phyloP scores from a whole-genome alignment of 1,284 basidiomycete species.

The Apiotrichum porosum region DNA sequence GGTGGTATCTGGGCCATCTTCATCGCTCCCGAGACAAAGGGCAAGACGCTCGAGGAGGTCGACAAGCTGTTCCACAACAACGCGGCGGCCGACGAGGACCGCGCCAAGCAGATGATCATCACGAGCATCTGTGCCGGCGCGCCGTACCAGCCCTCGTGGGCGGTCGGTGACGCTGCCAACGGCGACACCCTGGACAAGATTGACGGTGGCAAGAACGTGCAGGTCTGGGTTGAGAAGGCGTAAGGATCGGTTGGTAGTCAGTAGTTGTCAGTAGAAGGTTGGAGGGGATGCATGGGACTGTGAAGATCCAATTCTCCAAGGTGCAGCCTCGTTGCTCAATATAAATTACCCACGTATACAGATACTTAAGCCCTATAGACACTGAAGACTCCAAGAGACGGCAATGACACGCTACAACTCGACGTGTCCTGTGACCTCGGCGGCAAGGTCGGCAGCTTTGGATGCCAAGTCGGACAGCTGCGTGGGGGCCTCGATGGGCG shows the following conservation, averaged over 20 bases:
- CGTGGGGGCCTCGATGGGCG: too few species aligned
- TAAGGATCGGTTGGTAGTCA: too few species aligned
- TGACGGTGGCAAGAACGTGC: neutral
- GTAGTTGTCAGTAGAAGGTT: too few species aligned
- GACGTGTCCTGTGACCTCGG: too few species aligned
- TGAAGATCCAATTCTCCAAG: too few species aligned
- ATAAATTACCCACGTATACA: too few species aligned
- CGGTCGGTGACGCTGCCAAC: neutral
- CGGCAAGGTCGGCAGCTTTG: neutral
- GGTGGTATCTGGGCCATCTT: slow-evolving; percentile 18
- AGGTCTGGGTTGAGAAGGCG: neutral
- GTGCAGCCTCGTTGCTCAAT: too few species aligned
- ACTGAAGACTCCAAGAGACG: too few species aligned
- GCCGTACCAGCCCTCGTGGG: neutral
- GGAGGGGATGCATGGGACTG: too few species aligned
- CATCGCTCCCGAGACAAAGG: slow-evolving; percentile 28
- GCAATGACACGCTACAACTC: too few species aligned
- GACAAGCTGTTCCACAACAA: slow-evolving; percentile 13
- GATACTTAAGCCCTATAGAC: too few species aligned
- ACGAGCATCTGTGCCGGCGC: too few species aligned
- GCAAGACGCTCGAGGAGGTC: slow-evolving; percentile 14
- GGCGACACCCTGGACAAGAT: neutral
- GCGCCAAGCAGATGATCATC: slow-evolving; percentile 3
- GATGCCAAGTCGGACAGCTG: neutral
- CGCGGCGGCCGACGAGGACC: slow-evolving; percentile 7